Evolutionary conservation across 805 yeast genomes (phyloP).

Genomic region (Candida parachauliodes): DNA sequence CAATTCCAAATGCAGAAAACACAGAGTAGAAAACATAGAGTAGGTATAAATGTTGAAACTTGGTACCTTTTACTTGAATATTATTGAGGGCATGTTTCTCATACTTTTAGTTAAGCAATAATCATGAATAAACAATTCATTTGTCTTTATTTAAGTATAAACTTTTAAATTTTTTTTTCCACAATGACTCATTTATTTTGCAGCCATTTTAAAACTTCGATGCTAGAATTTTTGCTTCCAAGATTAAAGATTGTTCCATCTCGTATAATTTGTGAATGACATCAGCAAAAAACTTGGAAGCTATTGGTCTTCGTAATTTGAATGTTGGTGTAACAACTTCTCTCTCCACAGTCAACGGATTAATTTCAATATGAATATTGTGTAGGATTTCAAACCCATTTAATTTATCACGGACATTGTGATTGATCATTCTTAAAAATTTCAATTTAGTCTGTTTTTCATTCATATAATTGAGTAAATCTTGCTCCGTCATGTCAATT

Average conservation of each 20-base stretch:
- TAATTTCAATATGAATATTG: conserved; percentile 22
- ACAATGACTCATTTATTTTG: conserved; percentile 1
- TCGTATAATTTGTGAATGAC: conserved; percentile 14
- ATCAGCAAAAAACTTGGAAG: conserved; percentile 17
- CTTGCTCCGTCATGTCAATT: conserved; percentile 10
- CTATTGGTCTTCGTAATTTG: conserved; percentile 38
- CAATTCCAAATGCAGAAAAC: neutral
- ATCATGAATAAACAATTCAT: no score
- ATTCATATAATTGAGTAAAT: conserved; percentile 14
- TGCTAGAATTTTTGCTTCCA: conserved; percentile 1
- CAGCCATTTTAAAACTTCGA: conserved; percentile 3
- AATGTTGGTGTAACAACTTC: conserved; percentile 65
- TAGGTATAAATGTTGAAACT: no score
- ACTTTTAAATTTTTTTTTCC: neutral
- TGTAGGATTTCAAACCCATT: conserved; percentile 32
- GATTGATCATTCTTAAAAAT: conserved; percentile 23
- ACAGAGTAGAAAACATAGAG: no score
- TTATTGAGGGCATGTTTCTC: no score
- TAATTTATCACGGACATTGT: conserved; percentile 16
- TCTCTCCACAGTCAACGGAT: conserved; percentile 46
- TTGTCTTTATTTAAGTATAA: no score
- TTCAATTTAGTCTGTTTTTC: conserved; percentile 15
- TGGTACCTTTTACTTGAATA: no score
- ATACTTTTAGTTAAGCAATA: no score
- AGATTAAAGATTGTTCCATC: conserved; percentile 27